These are phyloP conservation scores for Puccinia hordei DNA, from an alignment of 1,284 basidiomycete species.

Conservation along the genomic window DNA sequence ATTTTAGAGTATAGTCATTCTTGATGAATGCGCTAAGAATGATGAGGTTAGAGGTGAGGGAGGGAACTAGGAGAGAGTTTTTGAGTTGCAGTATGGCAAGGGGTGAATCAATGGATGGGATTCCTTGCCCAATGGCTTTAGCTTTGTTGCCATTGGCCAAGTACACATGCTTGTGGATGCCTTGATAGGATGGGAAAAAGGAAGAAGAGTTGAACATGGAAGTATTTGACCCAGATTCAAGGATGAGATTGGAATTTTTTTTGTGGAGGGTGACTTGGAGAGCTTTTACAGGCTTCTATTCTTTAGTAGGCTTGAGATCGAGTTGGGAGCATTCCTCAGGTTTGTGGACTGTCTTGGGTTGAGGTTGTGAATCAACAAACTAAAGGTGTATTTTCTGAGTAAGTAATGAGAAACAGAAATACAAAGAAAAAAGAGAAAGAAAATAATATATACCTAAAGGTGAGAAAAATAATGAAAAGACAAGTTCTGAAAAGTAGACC, in stretches of 20 bases:
- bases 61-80: too few species aligned
- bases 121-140: not conserved
- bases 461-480: too few species aligned
- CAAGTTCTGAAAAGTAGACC: too few species aligned
- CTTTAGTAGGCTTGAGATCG: not conserved
- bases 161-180: not conserved
- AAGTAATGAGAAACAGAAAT: too few species aligned
- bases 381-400: too few species aligned
- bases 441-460: too few species aligned
- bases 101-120: not conserved
- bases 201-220: conserved; percentile 1
- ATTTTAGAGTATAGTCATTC: too few species aligned
- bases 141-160: not conserved
- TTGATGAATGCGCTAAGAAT: too few species aligned
- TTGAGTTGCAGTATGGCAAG: not conserved
- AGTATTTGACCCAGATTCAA: conserved; percentile 2
- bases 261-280: not conserved
- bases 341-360: not conserved
- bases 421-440: too few species aligned
- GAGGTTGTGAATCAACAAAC: too few species aligned
- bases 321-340: conserved; percentile 12
- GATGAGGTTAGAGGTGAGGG: too few species aligned
- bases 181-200: not conserved
- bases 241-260: not conserved
- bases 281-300: conserved; percentile 28